Base-by-base conservation (phyloP, 352 stramenopile species). In the Globisporangium mamillatum region DNA sequence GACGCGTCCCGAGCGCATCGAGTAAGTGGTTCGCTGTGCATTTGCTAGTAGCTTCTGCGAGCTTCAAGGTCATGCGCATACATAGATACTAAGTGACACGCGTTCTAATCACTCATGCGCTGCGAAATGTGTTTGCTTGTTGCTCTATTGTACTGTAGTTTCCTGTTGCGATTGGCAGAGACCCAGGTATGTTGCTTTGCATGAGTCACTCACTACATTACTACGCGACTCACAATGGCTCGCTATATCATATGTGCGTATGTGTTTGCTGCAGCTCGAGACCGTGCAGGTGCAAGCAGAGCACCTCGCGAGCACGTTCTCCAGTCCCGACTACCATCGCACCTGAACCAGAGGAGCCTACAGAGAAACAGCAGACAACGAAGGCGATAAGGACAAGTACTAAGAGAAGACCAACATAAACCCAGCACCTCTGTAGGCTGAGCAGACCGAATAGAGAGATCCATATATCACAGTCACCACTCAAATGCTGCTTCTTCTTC, bases 201-300 rank as follows among this genome's bases (percentile, higher is more conserved):
- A 10, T 18, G 55, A 29, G 29, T 20, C 25, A 8, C 48, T 29
- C n/a, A 9, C 46, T 1, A 5, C n/a, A 7, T 22, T 41, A 32
- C 18, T 61, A 16, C 10, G 16, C 10, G 41, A 16, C 41, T 50
- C 41, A 50, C 41, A n/a, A 50, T 9, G 16, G 8, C 16, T 50
- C 16, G 16, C 14, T 48, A 6, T 14, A 48, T 20, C 41, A 6
- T 20, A 14, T 53, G 16, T 29, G 55, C 27, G 3, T 32, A 32
- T 46, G 2, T 69, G 22, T 20, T 55, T 44, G 10, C 16, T 41
- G 29, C 63, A 93, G 79, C 67, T 93, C 36, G 85, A 93, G 62
- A 93, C 85, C 2, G 80, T 93, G 46, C 56, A 88, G 66, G 79
- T 93, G 52, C 85, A 93, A 65, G 83, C 83, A 14, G 63, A 86